Evolutionary conservation across 2,329 filamentous ascomycete species (phyloP).

Genomic region (Curvularia sp.): DNA sequence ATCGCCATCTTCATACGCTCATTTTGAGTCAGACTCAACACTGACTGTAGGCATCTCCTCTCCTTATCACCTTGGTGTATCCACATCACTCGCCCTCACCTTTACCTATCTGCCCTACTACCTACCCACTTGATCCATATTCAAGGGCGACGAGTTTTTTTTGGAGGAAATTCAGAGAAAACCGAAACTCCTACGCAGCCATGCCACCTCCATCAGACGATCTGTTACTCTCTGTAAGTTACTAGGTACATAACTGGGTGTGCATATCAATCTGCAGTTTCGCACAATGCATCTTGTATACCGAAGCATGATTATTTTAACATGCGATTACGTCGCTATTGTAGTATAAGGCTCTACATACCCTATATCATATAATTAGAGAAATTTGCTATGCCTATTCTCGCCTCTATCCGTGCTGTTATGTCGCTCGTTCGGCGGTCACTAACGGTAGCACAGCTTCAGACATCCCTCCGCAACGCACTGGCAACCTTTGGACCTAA

Average conservation of each 20-base stretch:
- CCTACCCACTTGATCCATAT: not conserved
- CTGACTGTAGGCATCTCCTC: too few species aligned
- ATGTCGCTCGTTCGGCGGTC: not conserved
- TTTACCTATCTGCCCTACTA: not conserved
- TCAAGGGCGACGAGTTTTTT: not conserved
- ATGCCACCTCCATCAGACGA: slow-evolving; percentile 38
- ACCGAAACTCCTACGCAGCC: not conserved
- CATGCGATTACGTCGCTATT: too few species aligned
- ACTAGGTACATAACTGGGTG: not conserved
- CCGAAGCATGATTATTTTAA: not conserved
- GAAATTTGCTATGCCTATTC: not conserved
- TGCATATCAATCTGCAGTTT: not conserved
- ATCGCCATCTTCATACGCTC: too few species aligned
- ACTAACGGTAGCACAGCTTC: slow-evolving; percentile 32
- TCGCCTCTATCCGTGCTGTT: not conserved
- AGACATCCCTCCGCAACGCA: slow-evolving; percentile 46
- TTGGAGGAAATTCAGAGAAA: not conserved
- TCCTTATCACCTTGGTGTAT: not conserved
- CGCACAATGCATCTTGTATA: not conserved
- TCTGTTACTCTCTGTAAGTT: slow-evolving; percentile 38
- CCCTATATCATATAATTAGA: not conserved
- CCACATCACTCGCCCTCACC: not conserved
- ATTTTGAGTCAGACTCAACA: too few species aligned
- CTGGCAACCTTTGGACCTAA: slow-evolving; percentile 41
- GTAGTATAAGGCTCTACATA: too few species aligned